Evolutionary conservation across 345 rosid species (phyloP).

Genomic region (Brassica napus): Da-Ae NC_063441.1:9475001-9475500

Average conservation of each 20-base stretch:
- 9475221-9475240: background rate
- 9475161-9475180: too few relatives aligned
- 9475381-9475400: slow-evolving; percentile 48
- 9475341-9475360: slow-evolving; percentile 52
- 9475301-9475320: slow-evolving; percentile 51
- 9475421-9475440: slow-evolving; percentile 49
- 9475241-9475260: slow-evolving; percentile 7
- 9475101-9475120: background rate
- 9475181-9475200: background rate
- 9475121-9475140: background rate
- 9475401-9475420: slow-evolving; percentile 43
- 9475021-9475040: background rate
- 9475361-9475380: slow-evolving; percentile 54
- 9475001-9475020: background rate
- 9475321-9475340: slow-evolving; percentile 55
- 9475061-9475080: background rate
- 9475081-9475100: background rate
- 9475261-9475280: slow-evolving; percentile 12
- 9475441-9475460: slow-evolving; percentile 51
- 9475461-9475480: slow-evolving; percentile 45
- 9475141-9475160: background rate
- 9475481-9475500: slow-evolving; percentile 38
- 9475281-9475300: slow-evolving; percentile 11
- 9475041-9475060: too few relatives aligned
- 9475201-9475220: background rate